Conservation (phyloP, 176 grass and related monocot genomes). For the Tillandsia fasciculata region DNA sequence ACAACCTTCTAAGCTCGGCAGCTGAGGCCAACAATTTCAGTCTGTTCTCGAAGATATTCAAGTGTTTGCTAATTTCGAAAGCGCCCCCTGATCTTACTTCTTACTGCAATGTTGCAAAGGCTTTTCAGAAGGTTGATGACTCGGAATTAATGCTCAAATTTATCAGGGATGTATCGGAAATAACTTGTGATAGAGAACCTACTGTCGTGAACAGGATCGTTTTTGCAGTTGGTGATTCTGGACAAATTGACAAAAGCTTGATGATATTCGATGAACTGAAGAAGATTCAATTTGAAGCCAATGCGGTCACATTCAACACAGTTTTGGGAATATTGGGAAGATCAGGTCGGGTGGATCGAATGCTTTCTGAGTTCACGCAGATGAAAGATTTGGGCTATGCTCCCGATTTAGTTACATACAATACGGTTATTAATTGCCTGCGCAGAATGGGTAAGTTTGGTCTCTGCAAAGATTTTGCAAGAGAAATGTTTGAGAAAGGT, state of each 20-base stretch:
- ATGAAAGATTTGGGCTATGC: constrained; percentile 53
- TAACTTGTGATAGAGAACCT: constrained; percentile 38
- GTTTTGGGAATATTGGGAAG: constrained; percentile 65
- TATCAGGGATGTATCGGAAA: constrained; percentile 57
- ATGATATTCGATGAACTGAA: constrained; percentile 67
- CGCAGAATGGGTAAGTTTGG: constrained; percentile 51
- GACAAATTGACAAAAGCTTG: constrained; percentile 56
- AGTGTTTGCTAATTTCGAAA: constrained; percentile 55
- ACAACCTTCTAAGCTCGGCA: constrained; percentile 34
- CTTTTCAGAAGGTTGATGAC: constrained; percentile 41
- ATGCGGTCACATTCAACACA: constrained; percentile 74
- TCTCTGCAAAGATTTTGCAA: constrained; percentile 47
- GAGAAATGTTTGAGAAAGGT: constrained; percentile 57
- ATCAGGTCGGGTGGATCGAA: constrained; percentile 48
- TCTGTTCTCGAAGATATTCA: constrained; percentile 66
- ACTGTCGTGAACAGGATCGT: constrained; percentile 67
- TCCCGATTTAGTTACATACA: constrained; percentile 79
- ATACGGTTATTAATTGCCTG: constrained; percentile 73
- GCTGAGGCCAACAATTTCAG: constrained; percentile 39
- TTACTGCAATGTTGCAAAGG: constrained; percentile 53
- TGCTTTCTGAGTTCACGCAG: constrained; percentile 52
- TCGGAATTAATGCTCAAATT: constrained; percentile 42
- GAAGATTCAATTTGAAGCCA: constrained; percentile 31
- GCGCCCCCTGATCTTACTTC: constrained; percentile 51
- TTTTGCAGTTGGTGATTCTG: constrained; percentile 36